Percentiles rank a stretch among this genome's conserved stretches.
Conservation (phyloP, 1,284 basidiomycete species). For the Peniophora sp. region DNA sequence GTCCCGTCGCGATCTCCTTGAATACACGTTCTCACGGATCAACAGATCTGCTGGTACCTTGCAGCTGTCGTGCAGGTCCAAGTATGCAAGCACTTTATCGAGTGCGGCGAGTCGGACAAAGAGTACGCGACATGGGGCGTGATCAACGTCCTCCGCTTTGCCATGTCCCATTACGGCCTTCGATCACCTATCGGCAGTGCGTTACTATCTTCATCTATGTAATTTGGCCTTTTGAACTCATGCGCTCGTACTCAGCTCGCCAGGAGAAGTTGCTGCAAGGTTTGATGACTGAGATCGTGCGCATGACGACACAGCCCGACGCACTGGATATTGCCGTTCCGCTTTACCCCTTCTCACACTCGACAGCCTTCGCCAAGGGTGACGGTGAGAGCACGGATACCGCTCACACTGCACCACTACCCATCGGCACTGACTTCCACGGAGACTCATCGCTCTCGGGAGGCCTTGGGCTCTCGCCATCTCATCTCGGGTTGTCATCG, state of each 20-base stretch:
- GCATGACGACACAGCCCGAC: conserved; percentile 68
- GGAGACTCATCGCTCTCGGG: conserved; percentile 9
- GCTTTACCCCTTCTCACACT: conserved; percentile 70
- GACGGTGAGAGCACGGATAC: conserved; percentile 14
- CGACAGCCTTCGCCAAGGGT: conserved; percentile 44
- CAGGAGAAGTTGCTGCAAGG: conserved; percentile 77
- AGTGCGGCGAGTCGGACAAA: conserved; percentile 56
- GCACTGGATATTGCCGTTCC: conserved; percentile 72
- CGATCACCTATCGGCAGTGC: conserved; percentile 77
- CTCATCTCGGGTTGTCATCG: too few relatives aligned
- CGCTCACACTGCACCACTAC: conserved; percentile 20
- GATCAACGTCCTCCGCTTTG: conserved; percentile 72
- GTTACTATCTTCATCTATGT: conserved; percentile 18
- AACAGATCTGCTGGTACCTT: conserved; percentile 80
- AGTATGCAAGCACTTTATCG: conserved; percentile 76
- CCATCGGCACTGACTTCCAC: conserved; percentile 17
- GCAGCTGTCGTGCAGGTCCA: conserved; percentile 79
- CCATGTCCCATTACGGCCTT: conserved; percentile 71
- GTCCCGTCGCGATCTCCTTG: not conserved
- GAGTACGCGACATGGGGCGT: conserved; percentile 78
- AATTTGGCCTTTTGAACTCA: conserved; percentile 7
- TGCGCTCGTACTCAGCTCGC: conserved; percentile 38
- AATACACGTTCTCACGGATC: not conserved
- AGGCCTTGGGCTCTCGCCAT: too few relatives aligned
- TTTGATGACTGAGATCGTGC: conserved; percentile 76